These are phyloP conservation scores for Gymnopilus dilepis DNA, from an alignment of 768 basidiomycete genomes.

Conservation along the genomic window DNA sequence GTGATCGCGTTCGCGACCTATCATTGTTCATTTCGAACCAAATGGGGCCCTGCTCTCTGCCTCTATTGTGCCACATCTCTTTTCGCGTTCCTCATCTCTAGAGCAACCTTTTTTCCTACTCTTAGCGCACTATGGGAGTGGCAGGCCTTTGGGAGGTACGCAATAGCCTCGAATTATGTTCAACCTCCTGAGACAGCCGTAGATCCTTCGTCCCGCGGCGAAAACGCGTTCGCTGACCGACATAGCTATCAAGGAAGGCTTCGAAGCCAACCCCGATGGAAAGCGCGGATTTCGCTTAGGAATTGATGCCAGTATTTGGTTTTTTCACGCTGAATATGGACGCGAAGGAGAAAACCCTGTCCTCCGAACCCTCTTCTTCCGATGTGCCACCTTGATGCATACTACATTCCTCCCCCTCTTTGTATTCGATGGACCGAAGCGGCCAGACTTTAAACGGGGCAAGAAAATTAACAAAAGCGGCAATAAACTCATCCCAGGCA, in stretches of 20 bases:
- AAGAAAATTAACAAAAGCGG: slow-evolving; percentile 67
- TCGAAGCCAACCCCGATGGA: slow-evolving; percentile 65
- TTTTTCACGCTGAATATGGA: slow-evolving; percentile 78
- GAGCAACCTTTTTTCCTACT: neutral
- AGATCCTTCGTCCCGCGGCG: slow-evolving; percentile 75
- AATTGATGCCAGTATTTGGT: slow-evolving; percentile 89
- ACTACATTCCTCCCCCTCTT: slow-evolving; percentile 87
- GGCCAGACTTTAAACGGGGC: slow-evolving; percentile 82
- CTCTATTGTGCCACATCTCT: neutral
- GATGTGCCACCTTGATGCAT: slow-evolving; percentile 77
- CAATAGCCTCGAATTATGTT: neutral
- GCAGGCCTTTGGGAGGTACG: slow-evolving; percentile 51
- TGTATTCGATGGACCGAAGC: slow-evolving; percentile 89
- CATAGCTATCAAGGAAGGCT: slow-evolving; percentile 76
- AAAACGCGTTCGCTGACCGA: slow-evolving; percentile 77
- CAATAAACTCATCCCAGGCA: slow-evolving; percentile 73
- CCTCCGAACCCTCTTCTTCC: slow-evolving; percentile 82
- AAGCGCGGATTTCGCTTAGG: slow-evolving; percentile 81
- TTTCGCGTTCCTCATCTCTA: neutral
- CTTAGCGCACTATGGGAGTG: slow-evolving; percentile 37
- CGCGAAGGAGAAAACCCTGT: slow-evolving; percentile 88
- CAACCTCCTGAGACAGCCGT: neutral
- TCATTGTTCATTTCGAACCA: neutral
- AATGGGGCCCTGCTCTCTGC: neutral
- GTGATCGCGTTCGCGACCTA: slow-evolving; percentile 15